Evolutionary conservation across 169 alveolate genomes (phyloP), one percentile per base, ranked within the genome.

Genomic region (Eimeria necatrix): DNA sequence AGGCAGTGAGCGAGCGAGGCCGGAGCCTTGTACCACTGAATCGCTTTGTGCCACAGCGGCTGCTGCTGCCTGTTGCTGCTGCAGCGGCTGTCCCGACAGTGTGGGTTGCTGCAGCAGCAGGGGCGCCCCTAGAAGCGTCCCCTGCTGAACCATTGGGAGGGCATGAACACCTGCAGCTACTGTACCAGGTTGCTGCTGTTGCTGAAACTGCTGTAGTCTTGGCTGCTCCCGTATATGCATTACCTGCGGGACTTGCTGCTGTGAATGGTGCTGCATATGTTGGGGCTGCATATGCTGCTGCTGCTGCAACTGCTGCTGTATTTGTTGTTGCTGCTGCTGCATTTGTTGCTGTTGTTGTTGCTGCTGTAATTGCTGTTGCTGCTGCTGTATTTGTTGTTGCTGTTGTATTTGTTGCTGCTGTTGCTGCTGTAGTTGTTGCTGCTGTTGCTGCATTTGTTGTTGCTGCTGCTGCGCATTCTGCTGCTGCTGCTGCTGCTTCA

Each of bases 51-150:
- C 85, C n/a, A 53, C 85, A 32, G 85, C 85, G 32, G 85, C 85
- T 26, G 85, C 85, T 73, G 85, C 85, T 26, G 85, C 59, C 48
- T 41, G 56, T 53, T 73, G 85, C 85, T 73, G 85, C 85, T 68
- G 78, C 26, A 68, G 32, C 7, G 78, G 78, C 78, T 68, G 78
- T 2, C 49, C 48, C 9, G 78, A 7, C 8, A 73, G 59, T 20
- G 85, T 16, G 48, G 85, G 56, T 18, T 73, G 85, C 85, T 73
- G 85, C 20, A 73, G 59, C 60, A 73, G 85, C 59, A 73, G 59
- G 8, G 85, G 85, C 4, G 85, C 22, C 24, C 32, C 59, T 46
- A 73, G 4, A 41, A 41, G 85, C 24, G 85, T 26, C 10, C n/a
- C 32, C 60, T 26, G 85, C 85, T 73, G 85, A 49, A 73, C 32